phyloP scores from a whole-genome alignment of 441 rosid genomes.

The Eruca vesicaria region DNA sequence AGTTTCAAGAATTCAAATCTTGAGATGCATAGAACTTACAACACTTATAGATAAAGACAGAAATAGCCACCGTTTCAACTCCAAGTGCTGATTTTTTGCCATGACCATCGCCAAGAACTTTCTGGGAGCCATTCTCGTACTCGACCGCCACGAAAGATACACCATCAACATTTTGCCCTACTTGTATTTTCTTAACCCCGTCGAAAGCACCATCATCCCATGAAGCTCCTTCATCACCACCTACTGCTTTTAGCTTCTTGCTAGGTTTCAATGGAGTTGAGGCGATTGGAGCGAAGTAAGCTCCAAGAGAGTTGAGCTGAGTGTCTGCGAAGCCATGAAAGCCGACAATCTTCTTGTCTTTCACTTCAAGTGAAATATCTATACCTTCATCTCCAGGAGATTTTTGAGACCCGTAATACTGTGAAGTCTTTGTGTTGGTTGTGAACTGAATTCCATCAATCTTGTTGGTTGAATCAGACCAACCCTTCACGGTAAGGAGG shows the following conservation, averaged over 20 bases:
- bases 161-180: conserved; percentile 1
- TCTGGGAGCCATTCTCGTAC: background rate
- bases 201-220: conserved; percentile 37
- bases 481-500: conserved; percentile 16
- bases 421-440: conserved; percentile 13
- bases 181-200: conserved; percentile 9
- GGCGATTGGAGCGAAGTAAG: conserved; percentile 17
- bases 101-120: background rate
- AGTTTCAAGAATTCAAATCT: background rate
- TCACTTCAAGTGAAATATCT: conserved; percentile 15
- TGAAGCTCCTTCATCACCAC: conserved; percentile 25
- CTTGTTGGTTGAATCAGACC: conserved; percentile 1
- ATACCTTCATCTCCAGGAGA: background rate
- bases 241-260: conserved; percentile 20
- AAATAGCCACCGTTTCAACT: background rate
- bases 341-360: conserved; percentile 27
- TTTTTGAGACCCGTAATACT: background rate
- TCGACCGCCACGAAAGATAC: background rate
- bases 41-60: background rate
- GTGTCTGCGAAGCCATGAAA: conserved; percentile 19
- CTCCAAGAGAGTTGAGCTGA: conserved; percentile 21
- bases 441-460: conserved; percentile 9
- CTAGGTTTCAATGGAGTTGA: background rate
- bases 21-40: background rate
- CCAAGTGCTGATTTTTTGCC: background rate